Conservation (phyloP, 305 asterid species). For the Nicotiana rustica region DNA sequence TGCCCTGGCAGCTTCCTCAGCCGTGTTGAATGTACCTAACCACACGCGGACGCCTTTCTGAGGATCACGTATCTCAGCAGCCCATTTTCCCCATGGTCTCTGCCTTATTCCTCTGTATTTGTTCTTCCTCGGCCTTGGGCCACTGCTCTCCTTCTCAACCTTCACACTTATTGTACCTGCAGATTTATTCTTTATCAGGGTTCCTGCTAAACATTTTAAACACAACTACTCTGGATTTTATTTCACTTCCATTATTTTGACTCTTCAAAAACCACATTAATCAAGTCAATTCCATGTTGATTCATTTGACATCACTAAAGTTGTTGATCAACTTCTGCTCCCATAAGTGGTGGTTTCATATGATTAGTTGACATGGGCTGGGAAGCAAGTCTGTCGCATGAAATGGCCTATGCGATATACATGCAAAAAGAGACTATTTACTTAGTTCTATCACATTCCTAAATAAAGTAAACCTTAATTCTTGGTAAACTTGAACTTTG, state of each 20-base stretch:
- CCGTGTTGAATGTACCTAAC: slow-evolving; percentile 79
- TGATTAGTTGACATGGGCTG: not conserved
- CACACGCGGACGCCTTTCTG: slow-evolving; percentile 68
- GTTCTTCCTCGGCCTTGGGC: slow-evolving; percentile 60
- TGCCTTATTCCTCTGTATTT: slow-evolving; percentile 82
- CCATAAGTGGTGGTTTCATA: not conserved
- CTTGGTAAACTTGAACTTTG: not conserved
- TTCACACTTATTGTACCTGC: slow-evolving; percentile 42
- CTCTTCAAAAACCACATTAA: not conserved
- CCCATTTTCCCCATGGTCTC: slow-evolving; percentile 98
- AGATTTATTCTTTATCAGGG: not conserved
- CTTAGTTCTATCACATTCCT: not conserved
- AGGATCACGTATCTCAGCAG: slow-evolving; percentile 94
- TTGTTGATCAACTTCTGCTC: not conserved
- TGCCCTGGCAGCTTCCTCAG: slow-evolving; percentile 81
- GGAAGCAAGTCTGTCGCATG: not conserved
- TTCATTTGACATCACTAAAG: not conserved
- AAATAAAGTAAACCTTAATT: not conserved
- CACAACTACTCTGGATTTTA: not conserved
- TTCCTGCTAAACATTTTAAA: not conserved
- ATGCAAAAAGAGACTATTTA: not conserved
- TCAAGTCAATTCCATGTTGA: not conserved
- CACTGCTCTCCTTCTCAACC: slow-evolving; percentile 37
- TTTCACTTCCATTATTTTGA: not conserved
- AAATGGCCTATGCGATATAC: not conserved